Percentiles rank a stretch among this genome's conserved stretches.
phyloP scores from a whole-genome alignment of 805 yeast genomes.

The Sugiyamaella lignohabitans region DNA sequence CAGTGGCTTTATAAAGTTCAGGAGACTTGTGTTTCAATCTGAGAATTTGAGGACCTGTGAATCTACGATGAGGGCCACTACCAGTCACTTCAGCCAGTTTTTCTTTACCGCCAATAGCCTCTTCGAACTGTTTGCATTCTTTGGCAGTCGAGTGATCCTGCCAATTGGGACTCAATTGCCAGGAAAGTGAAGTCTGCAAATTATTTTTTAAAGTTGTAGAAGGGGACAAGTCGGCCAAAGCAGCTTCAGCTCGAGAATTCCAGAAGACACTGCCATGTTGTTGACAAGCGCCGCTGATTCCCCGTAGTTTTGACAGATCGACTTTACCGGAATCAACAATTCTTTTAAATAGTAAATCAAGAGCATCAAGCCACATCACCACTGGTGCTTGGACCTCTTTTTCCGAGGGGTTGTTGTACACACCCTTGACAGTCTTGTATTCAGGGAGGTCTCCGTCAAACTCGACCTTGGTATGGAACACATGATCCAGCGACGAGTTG shows the following conservation, averaged over 20 bases:
- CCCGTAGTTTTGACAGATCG: constrained; percentile 53
- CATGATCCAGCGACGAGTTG: constrained; percentile 45
- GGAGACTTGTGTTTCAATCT: constrained; percentile 53
- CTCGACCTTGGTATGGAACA: constrained; percentile 56
- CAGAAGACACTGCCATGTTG: constrained; percentile 90
- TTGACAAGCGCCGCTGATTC: constrained; percentile 81
- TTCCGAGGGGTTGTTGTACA: constrained; percentile 43
- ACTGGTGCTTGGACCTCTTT: constrained; percentile 75
- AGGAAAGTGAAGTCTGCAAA: constrained; percentile 31
- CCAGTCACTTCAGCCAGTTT: constrained; percentile 66
- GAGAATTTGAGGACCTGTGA: constrained; percentile 88
- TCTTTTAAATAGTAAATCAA: constrained; percentile 53
- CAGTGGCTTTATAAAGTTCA: constrained; percentile 48
- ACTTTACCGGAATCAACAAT: constrained; percentile 44
- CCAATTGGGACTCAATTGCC: constrained; percentile 79
- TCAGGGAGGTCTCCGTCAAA: constrained; percentile 59
- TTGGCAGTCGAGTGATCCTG: constrained; percentile 83
- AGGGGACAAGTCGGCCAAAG: constrained; percentile 35
- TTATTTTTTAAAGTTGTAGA: constrained; percentile 39
- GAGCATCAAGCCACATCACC: constrained; percentile 82
- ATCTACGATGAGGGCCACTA: constrained; percentile 80
- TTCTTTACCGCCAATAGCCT: constrained; percentile 52
- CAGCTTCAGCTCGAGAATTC: constrained; percentile 43
- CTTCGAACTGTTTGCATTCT: constrained; percentile 59
- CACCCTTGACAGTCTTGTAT: constrained; percentile 72